A percentile compares a stretch with the other conserved stretches of the same genome.
Evolutionary conservation across 1,284 basidiomycete genomes (phyloP).

Genomic region (Gomphus bonarii): DNA sequence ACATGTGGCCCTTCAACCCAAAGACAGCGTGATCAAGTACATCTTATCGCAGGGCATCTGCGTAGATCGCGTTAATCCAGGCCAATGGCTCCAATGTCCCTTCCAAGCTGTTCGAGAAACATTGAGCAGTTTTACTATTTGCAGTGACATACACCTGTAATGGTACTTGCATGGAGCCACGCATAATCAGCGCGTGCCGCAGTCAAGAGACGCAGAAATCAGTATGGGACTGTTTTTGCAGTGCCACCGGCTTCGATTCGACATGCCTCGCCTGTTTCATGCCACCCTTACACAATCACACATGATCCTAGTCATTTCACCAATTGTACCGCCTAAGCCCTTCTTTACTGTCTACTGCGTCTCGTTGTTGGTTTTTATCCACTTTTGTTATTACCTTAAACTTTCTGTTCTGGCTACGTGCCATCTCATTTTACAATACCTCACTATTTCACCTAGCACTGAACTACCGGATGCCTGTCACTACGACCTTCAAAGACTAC

Average conservation of each 20-base stretch:
- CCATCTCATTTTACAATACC: background rate
- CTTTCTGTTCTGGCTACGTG: background rate
- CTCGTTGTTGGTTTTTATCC: background rate
- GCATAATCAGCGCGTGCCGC: background rate
- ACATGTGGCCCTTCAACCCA: background rate
- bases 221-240: background rate
- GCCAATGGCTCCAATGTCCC: background rate
- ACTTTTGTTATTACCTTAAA: background rate
- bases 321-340: background rate
- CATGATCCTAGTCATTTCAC: slow-evolving; percentile 1
- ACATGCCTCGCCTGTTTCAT: background rate
- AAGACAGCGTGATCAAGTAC: background rate
- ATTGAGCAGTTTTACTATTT: background rate
- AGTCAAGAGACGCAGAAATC: background rate
- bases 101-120: background rate
- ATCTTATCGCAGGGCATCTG: background rate
- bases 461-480: slow-evolving; percentile 3
- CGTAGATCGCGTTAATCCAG: background rate
- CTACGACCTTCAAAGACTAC: slow-evolving; percentile 20
- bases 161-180: background rate
- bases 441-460: background rate
- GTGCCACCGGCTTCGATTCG: background rate
- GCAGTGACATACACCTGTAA: background rate
- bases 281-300: background rate
- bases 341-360: slow-evolving; percentile 1